Evolutionary conservation across 371 early-diverging fungal species (phyloP).

Genomic region (Mortierella sp.): DNA sequence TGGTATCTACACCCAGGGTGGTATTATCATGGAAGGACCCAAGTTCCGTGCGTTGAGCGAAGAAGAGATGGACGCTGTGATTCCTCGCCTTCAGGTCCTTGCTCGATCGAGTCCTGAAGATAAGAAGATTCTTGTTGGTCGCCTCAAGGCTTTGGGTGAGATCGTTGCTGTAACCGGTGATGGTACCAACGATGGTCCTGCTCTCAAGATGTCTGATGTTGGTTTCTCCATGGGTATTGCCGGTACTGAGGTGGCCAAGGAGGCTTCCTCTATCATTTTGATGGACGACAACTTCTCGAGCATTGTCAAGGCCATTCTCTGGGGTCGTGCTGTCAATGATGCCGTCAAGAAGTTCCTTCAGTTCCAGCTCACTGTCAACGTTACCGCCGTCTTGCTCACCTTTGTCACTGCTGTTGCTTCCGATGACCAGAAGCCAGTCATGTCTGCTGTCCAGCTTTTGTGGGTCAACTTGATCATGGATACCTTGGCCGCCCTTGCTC

Average conservation of each 20-base stretch:
- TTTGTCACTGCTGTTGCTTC: slow-evolving; percentile 70
- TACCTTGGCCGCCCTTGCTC: slow-evolving; percentile 79
- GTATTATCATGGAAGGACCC: slow-evolving; percentile 76
- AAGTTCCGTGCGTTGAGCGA: slow-evolving; percentile 67
- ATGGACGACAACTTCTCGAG: slow-evolving; percentile 86
- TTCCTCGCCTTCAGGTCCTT: slow-evolving; percentile 76
- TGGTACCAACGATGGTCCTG: slow-evolving; percentile 84
- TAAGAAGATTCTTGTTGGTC: slow-evolving; percentile 74
- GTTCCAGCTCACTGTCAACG: slow-evolving; percentile 84
- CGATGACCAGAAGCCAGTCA: slow-evolving; percentile 59
- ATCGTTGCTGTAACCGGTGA: slow-evolving; percentile 88
- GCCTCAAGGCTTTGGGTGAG: slow-evolving; percentile 70
- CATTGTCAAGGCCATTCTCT: slow-evolving; percentile 78
- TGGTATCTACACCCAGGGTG: slow-evolving; percentile 70
- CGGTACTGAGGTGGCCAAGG: slow-evolving; percentile 86
- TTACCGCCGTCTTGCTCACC: slow-evolving; percentile 76
- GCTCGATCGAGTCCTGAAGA: slow-evolving; percentile 84
- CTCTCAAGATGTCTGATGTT: slow-evolving; percentile 82
- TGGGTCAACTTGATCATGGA: slow-evolving; percentile 91
- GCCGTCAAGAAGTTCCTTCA: slow-evolving; percentile 84
- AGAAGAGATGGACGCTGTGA: slow-evolving; percentile 60
- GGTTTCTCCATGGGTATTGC: slow-evolving; percentile 87
- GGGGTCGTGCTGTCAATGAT: slow-evolving; percentile 86
- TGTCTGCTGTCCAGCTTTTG: slow-evolving; percentile 80
- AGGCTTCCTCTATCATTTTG: slow-evolving; percentile 82